Base-by-base conservation (phyloP, 257 asterid genomes). In the Striga asiatica region DNA sequence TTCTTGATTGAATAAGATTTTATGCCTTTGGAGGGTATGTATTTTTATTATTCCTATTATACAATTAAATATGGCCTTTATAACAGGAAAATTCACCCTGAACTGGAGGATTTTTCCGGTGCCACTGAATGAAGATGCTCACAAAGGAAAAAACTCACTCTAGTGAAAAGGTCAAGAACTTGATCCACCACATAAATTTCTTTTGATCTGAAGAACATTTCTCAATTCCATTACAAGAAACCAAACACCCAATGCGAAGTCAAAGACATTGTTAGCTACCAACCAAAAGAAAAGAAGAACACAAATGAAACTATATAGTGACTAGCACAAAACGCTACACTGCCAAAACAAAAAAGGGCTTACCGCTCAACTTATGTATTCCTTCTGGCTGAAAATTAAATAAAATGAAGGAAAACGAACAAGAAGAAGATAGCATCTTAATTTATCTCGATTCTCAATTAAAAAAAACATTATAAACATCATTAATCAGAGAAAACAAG, bases 301-400 rank as follows among this genome's bases (percentile, higher is more conserved):
- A 67, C 20, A 43, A 28, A 28, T 35, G 25, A 24, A 7, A 43
- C 35, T 31, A 23, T 32, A 41, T 52, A 50, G 31, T 32, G 35
- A 50, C 62, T 49, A 54, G 45, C 31, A 47, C 51, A 56, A 58
- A 65, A 34, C 29, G 47, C 17, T 42, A 27, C 54, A 52, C 61
- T 22, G 61, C 35, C 29, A 50, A 49, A 67, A 21, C 42, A n/a
- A 43, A 5, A 29, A n/a, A n/a, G n/a, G 18, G 32, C 45, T 50
- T 42, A 60, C 55, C 41, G 17, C 60, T 38, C 50, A 53, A 43
- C 47, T 50, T 6, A 11, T 20, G 60, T 29, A 29, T 3, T 29
- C 41, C 8, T 47, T 39, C 39, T 43, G 52, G 53, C 62, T 8
- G 54, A 8, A 5, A 38, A 12, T 38, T 29, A 29, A 29, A 1